phyloP scores from a whole-genome alignment of 2,329 filamentous ascomycete species.

The Fusarium setosum region DNA sequence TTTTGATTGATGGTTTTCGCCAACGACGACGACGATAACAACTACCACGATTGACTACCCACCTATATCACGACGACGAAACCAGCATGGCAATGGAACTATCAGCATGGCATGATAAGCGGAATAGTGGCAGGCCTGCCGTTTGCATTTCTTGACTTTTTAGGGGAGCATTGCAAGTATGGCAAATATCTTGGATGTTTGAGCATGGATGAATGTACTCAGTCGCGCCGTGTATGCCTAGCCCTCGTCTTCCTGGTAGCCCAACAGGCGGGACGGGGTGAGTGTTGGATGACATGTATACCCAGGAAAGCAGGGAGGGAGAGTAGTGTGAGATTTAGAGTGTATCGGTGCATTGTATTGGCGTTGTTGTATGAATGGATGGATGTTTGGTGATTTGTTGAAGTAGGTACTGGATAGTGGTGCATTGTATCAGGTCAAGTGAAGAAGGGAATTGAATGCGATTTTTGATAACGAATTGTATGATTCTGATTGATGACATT shows the following conservation, averaged over 20 bases:
- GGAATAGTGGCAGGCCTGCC: constrained; percentile 3
- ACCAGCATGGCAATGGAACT: constrained; percentile 6
- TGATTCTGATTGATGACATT: too few relatives aligned
- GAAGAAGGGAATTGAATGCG: neutral
- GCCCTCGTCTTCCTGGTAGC: neutral
- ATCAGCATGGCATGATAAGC: constrained; percentile 20
- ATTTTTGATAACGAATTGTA: too few relatives aligned
- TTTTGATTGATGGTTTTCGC: constrained; percentile 25
- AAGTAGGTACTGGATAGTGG: neutral
- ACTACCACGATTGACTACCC: constrained; percentile 18
- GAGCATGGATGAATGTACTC: constrained; percentile 12
- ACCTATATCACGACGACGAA: constrained; percentile 8
- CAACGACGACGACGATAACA: too few relatives aligned
- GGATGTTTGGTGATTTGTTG: neutral
- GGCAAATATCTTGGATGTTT: constrained; percentile 5
- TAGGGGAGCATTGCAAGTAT: constrained; percentile 22
- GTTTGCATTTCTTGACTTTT: neutral
- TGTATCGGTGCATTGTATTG: neutral
- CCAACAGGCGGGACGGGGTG: constrained; percentile 4
- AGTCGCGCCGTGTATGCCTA: constrained; percentile 8
- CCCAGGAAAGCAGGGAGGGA: constrained; percentile 11
- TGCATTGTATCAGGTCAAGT: neutral
- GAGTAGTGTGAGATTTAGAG: constrained; percentile 13
- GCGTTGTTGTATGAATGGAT: neutral
- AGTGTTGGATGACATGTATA: constrained; percentile 30